These are phyloP conservation scores for Chlorencoelia australis DNA, from an alignment of 2,329 filamentous ascomycete genomes.

Conservation along the genomic window DNA sequence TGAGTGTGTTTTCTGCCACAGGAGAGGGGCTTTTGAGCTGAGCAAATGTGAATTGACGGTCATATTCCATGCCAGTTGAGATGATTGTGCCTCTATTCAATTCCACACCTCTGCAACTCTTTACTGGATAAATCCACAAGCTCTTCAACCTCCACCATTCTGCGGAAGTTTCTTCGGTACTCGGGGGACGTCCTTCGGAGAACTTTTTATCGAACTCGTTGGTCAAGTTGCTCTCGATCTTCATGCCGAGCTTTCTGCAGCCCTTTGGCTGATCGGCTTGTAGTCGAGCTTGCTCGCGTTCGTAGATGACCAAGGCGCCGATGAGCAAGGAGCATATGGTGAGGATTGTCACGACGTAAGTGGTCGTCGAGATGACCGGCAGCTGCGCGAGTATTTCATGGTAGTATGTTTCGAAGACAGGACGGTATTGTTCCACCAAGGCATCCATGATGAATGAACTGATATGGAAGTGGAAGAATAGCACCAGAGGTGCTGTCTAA, in stretches of 20 bases:
- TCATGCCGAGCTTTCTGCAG: slow-evolving; percentile 42
- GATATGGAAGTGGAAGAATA: slow-evolving; percentile 7
- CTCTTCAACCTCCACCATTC: slow-evolving; percentile 49
- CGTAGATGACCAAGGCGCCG: slow-evolving; percentile 25
- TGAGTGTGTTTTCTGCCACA: slow-evolving; percentile 27
- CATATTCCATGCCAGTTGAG: slow-evolving; percentile 62
- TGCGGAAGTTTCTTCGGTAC: slow-evolving; percentile 26
- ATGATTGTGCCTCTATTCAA: slow-evolving; percentile 54
- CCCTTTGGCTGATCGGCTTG: slow-evolving; percentile 33
- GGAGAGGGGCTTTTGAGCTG: slow-evolving; percentile 47
- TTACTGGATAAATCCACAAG: slow-evolving; percentile 72
- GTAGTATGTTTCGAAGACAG: slow-evolving; percentile 21
- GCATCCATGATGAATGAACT: slow-evolving; percentile 15
- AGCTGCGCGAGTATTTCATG: slow-evolving; percentile 20
- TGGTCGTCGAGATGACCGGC: slow-evolving; percentile 22
- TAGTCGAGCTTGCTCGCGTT: slow-evolving; percentile 23
- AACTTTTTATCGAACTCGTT: slow-evolving; percentile 47
- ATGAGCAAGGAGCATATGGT: slow-evolving; percentile 25
- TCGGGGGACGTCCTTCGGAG: slow-evolving; percentile 28
- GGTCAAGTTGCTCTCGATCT: slow-evolving; percentile 38
- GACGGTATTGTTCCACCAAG: slow-evolving; percentile 19
- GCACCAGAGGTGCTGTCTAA: slow-evolving; percentile 21
- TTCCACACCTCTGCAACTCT: slow-evolving; percentile 72
- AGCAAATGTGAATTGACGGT: slow-evolving; percentile 76
- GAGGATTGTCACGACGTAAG: slow-evolving; percentile 24